Percentiles rank a stretch among this genome's conserved stretches.
Conservation (phyloP, 768 basidiomycete species). For the Mrakia blollopis region DNA sequence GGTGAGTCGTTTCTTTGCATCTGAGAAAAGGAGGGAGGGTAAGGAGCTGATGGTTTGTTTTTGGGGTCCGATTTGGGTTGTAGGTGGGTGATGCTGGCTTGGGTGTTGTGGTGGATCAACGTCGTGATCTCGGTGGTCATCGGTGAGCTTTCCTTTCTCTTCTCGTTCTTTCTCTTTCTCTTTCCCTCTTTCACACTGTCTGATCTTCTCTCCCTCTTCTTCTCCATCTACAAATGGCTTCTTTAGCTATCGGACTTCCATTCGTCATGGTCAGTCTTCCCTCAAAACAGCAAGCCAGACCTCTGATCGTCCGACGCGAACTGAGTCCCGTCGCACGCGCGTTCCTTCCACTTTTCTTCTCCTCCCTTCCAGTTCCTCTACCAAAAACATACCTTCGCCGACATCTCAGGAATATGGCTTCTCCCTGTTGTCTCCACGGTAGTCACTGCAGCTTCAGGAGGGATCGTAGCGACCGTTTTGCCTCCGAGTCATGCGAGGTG, state of each 20-base stretch:
- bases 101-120: constrained; percentile 29
- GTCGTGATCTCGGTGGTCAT: constrained; percentile 13
- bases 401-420: constrained; percentile 63
- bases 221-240: too few relatives aligned
- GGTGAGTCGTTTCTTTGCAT: not conserved
- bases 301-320: too few relatives aligned
- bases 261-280: constrained; percentile 8
- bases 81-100: not conserved
- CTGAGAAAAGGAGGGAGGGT: not conserved
- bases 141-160: not conserved
- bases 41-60: not conserved
- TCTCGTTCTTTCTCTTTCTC: not conserved
- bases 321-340: not conserved
- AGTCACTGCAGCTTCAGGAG: constrained; percentile 66
- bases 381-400: constrained; percentile 56
- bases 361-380: constrained; percentile 46
- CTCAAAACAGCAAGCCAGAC: too few relatives aligned
- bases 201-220: not conserved
- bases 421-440: constrained; percentile 70
- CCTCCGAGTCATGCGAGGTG: constrained; percentile 48
- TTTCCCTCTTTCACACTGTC: not conserved
- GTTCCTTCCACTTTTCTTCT: not conserved
- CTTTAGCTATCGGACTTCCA: constrained; percentile 8
- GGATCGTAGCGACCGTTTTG: constrained; percentile 55
- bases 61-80: not conserved